Percentiles rank a stretch among this genome's conserved stretches.
Conservation (phyloP, 805 yeast genomes). For the Crinitomyces ghanaensis region DNA sequence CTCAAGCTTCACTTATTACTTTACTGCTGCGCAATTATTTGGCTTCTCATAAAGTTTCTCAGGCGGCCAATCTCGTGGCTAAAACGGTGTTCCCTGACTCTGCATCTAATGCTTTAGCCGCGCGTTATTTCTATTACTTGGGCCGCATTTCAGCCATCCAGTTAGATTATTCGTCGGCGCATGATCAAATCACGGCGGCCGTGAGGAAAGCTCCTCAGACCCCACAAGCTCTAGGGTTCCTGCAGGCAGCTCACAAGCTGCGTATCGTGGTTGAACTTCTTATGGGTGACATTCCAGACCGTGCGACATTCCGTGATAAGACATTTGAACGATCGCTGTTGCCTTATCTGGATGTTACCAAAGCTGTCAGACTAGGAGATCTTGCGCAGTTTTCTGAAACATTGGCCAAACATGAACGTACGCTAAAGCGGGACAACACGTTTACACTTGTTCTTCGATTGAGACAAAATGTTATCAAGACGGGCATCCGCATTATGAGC, state of each 20-base stretch:
- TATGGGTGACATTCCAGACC: slow-evolving; percentile 94
- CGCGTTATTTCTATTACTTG: slow-evolving; percentile 82
- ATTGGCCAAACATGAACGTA: slow-evolving; percentile 47
- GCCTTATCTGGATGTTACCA: slow-evolving; percentile 79
- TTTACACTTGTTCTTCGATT: slow-evolving; percentile 77
- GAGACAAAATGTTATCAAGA: slow-evolving; percentile 94
- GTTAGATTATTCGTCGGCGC: slow-evolving; percentile 82
- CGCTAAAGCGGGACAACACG: slow-evolving; percentile 64
- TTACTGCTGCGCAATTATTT: slow-evolving; percentile 72
- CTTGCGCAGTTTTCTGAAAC: slow-evolving; percentile 67
- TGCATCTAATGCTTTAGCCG: slow-evolving; percentile 78
- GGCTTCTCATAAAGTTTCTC: slow-evolving; percentile 65
- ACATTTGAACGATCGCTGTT: slow-evolving; percentile 46
- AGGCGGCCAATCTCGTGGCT: slow-evolving; percentile 80
- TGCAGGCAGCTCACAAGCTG: slow-evolving; percentile 82
- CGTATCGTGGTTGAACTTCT: slow-evolving; percentile 80
- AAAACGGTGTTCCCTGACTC: slow-evolving; percentile 80
- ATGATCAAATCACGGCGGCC: slow-evolving; percentile 86
- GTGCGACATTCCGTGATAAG: slow-evolving; percentile 63
- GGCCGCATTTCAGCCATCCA: slow-evolving; percentile 89
- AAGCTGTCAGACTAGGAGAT: slow-evolving; percentile 90
- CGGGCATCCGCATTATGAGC: slow-evolving; percentile 91
- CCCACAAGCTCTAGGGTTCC: slow-evolving; percentile 68
- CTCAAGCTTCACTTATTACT: slow-evolving; percentile 81
- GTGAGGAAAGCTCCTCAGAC: slow-evolving; percentile 95